A percentile compares a stretch with the other conserved stretches of the same genome.
Conservation (phyloP, 495 filamentous ascomycete species). For the Pyrenopolyporus hunteri region DNA sequence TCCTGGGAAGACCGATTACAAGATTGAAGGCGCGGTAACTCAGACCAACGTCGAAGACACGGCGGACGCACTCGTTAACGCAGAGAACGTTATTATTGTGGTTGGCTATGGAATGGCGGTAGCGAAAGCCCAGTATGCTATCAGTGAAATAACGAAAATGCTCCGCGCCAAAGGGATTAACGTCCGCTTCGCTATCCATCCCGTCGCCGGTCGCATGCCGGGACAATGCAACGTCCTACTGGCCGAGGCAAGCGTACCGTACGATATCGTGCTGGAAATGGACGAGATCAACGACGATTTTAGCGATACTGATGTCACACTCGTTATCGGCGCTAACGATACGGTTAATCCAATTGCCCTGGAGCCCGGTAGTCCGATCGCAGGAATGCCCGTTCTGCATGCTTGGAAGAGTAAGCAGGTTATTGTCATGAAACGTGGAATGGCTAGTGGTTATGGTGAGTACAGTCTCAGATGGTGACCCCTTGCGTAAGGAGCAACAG, state of each 20-base stretch:
- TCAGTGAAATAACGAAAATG: constrained; percentile 75
- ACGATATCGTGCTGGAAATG: constrained; percentile 87
- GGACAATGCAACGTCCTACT: constrained; percentile 86
- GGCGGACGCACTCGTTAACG: constrained; percentile 69
- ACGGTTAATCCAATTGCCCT: constrained; percentile 85
- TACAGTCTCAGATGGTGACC: neutral
- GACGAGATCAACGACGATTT: constrained; percentile 93
- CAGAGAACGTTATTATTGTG: constrained; percentile 80
- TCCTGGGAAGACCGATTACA: constrained; percentile 64
- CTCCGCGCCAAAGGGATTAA: constrained; percentile 72
- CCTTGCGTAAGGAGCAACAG: constrained; percentile 3
- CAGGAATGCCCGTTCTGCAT: constrained; percentile 84
- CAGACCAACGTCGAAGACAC: constrained; percentile 77
- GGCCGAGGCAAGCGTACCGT: constrained; percentile 80
- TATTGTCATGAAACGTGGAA: constrained; percentile 83
- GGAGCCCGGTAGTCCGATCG: constrained; percentile 77
- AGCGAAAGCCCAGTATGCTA: constrained; percentile 84
- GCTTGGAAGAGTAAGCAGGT: constrained; percentile 91
- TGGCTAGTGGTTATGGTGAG: constrained; percentile 80
- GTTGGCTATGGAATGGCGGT: constrained; percentile 90
- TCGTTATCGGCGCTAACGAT: constrained; percentile 86
- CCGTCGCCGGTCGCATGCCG: constrained; percentile 83
- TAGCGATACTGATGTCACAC: constrained; percentile 76
- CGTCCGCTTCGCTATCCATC: constrained; percentile 86
- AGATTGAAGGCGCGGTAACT: constrained; percentile 75